These are phyloP conservation scores for Hebeloma cylindrosporum DNA, from an alignment of 768 basidiomycete species.

Conservation along the genomic window DNA sequence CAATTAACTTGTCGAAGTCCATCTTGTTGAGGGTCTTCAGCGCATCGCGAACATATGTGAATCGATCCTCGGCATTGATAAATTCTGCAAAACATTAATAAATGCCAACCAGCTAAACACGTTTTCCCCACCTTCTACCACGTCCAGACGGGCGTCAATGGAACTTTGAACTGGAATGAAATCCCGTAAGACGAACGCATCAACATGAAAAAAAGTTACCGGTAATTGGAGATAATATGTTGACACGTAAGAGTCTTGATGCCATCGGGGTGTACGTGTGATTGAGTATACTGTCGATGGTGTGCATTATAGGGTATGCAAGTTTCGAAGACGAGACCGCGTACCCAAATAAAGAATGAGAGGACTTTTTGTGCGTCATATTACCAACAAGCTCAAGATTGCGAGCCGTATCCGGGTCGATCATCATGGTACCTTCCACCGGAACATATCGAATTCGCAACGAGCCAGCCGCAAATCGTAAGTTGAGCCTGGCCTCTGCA, in stretches of 20 bases:
- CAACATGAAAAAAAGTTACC: slow-evolving; percentile 36
- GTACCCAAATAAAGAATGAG: slow-evolving; percentile 81
- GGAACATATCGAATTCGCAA: slow-evolving; percentile 74
- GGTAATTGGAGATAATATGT: slow-evolving; percentile 79
- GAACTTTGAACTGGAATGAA: slow-evolving; percentile 47
- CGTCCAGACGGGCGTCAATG: slow-evolving; percentile 82
- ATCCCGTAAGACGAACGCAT: slow-evolving; percentile 5
- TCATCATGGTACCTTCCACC: slow-evolving; percentile 91
- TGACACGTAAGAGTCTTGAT: slow-evolving; percentile 72
- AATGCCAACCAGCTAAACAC: neutral
- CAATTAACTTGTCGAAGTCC: slow-evolving; percentile 88
- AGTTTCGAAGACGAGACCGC: slow-evolving; percentile 11
- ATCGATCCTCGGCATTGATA: slow-evolving; percentile 72
- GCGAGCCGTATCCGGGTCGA: slow-evolving; percentile 84
- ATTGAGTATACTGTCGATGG: slow-evolving; percentile 57
- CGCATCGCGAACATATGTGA: slow-evolving; percentile 64
- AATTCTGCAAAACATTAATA: slow-evolving; percentile 51
- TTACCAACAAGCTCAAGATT: slow-evolving; percentile 91
- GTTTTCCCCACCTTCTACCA: slow-evolving; percentile 64
- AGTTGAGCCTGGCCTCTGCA: slow-evolving; percentile 67
- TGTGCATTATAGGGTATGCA: neutral
- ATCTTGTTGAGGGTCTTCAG: slow-evolving; percentile 72
- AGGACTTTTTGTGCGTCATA: slow-evolving; percentile 60
- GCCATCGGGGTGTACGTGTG: slow-evolving; percentile 92
- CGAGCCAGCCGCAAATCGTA: slow-evolving; percentile 66